phyloP scores from a whole-genome alignment of 805 yeast species.

The Wickerhamiella cacticola region DNA sequence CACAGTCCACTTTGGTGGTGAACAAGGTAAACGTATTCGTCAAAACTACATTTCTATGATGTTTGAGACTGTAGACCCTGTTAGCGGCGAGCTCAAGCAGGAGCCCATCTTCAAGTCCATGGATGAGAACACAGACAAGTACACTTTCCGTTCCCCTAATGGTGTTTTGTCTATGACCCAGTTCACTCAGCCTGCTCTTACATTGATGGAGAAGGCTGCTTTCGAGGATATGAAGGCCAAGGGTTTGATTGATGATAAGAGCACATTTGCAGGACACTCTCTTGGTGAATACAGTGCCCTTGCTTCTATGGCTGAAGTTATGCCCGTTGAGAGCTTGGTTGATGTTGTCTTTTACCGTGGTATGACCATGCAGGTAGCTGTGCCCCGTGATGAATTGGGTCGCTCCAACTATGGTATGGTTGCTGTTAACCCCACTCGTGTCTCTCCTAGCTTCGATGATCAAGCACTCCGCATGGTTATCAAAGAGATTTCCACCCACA shows the following conservation, averaged over 20 bases:
- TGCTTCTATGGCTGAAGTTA: slow-evolving; percentile 92
- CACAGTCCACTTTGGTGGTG: slow-evolving; percentile 96
- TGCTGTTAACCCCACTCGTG: slow-evolving; percentile 95
- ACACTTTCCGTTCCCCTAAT: slow-evolving; percentile 81
- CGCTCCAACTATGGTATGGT: slow-evolving; percentile 99
- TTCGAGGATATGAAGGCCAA: slow-evolving; percentile 94
- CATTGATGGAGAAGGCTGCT: slow-evolving; percentile 98
- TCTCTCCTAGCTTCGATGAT: slow-evolving; percentile 77
- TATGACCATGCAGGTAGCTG: slow-evolving; percentile 99
- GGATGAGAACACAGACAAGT: slow-evolving; percentile 65
- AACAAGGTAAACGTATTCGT: slow-evolving; percentile 87
- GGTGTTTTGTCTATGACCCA: slow-evolving; percentile 97
- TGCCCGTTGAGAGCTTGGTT: slow-evolving; percentile 95
- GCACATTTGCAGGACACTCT: slow-evolving; percentile 98
- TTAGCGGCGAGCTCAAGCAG: slow-evolving; percentile 60
- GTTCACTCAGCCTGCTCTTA: slow-evolving; percentile 98
- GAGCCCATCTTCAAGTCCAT: slow-evolving; percentile 95
- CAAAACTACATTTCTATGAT: slow-evolving; percentile 94
- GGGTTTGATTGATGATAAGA: slow-evolving; percentile 87
- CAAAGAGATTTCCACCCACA: slow-evolving; percentile 68
- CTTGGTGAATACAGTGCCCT: slow-evolving; percentile 98
- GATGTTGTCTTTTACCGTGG: slow-evolving; percentile 99
- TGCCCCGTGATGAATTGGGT: slow-evolving; percentile 89
- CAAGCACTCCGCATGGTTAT: slow-evolving; percentile 91
- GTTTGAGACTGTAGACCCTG: slow-evolving; percentile 84